phyloP scores from a whole-genome alignment of 805 yeast genomes.

The Yarrowia sp. region DNA sequence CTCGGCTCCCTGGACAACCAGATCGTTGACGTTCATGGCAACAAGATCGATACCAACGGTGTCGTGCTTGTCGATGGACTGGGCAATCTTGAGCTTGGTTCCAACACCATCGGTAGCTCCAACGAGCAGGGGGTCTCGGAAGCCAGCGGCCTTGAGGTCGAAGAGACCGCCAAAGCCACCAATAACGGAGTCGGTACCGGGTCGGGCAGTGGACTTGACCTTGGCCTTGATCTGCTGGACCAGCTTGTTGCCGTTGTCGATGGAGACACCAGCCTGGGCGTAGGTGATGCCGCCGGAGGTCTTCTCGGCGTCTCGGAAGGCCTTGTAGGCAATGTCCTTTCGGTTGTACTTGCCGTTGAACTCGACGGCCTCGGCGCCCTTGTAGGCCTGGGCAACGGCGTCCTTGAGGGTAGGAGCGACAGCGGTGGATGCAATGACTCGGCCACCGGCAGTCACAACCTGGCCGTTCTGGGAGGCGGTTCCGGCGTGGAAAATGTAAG shows the following conservation, averaged over 20 bases:
- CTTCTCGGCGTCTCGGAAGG: slow-evolving; percentile 54
- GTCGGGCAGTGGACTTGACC: slow-evolving; percentile 88
- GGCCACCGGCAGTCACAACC: slow-evolving; percentile 86
- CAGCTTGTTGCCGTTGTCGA: slow-evolving; percentile 87
- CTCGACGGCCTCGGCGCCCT: slow-evolving; percentile 72
- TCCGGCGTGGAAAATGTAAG: slow-evolving; percentile 94
- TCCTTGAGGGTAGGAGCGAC: slow-evolving; percentile 69
- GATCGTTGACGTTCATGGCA: slow-evolving; percentile 98
- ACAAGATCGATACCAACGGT: slow-evolving; percentile 99
- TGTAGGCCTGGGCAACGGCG: slow-evolving; percentile 83
- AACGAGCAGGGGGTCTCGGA: slow-evolving; percentile 69
- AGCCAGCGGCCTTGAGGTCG: slow-evolving; percentile 86
- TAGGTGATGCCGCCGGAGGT: slow-evolving; percentile 60
- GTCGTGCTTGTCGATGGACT: slow-evolving; percentile 79
- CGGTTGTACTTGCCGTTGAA: slow-evolving; percentile 80
- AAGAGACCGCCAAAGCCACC: slow-evolving; percentile 99
- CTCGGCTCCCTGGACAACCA: slow-evolving; percentile 98
- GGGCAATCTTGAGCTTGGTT: slow-evolving; percentile 93
- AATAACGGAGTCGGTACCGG: slow-evolving; percentile 96
- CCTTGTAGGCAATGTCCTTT: slow-evolving; percentile 93
- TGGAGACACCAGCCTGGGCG: slow-evolving; percentile 96
- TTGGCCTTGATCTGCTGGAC: slow-evolving; percentile 87
- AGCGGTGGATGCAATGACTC: slow-evolving; percentile 95
- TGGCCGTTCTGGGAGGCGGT: slow-evolving; percentile 60
- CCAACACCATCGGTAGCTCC: slow-evolving; percentile 99